Evolutionary conservation across 2,329 filamentous ascomycete species (phyloP), one percentile per base, ranked within the genome.

Genomic region (Cercospora nicotianae): DNA sequence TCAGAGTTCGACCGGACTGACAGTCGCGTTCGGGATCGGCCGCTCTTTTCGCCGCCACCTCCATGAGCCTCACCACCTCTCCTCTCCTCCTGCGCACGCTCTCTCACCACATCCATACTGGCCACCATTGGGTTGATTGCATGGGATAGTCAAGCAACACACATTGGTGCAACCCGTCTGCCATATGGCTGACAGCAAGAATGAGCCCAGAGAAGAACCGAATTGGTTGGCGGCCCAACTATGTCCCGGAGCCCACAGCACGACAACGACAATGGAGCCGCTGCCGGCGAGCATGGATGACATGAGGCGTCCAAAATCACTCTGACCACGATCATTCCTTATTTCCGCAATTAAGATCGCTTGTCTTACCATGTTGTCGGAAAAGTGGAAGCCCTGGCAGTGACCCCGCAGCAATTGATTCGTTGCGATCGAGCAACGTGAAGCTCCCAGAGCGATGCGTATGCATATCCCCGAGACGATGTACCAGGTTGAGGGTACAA

Each of bases 331-430:
- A 16, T 59, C 9, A 12, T 36, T 36, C 18, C 30, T 59, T 59
- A 36, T 59, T 59, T 16, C 55, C 55, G 55, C 33, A 30, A 55
- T 39, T 58, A 61, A 61, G 45, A 66, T 66, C 58, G 59, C 39
- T 53, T 53, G 28, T 64, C 30, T 30, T 65, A 42, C 68, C 65
- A 65, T 60, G 57, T 65, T 42, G 60, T 65, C 69, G 69, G 66
- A 66, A 64, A 53, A 64, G 59, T 64, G 69, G 66, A 70, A 68
- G 60, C 36, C 61, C 6, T 63, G 28, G 26, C 42, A 28, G 18
- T 18, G 42, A 69, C 67, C 67, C 67, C 67, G 67, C 67, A 69
- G 45, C 36, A 51, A 28, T 55, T 36, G 61, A 63, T 55, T 33
- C 61, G 61, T 20, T 12, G 61, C 30, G 26, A 39, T 63, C 33